phyloP scores from a whole-genome alignment of 2,329 filamentous ascomycete genomes.

The Alternaria angustiovoidea region DNA sequence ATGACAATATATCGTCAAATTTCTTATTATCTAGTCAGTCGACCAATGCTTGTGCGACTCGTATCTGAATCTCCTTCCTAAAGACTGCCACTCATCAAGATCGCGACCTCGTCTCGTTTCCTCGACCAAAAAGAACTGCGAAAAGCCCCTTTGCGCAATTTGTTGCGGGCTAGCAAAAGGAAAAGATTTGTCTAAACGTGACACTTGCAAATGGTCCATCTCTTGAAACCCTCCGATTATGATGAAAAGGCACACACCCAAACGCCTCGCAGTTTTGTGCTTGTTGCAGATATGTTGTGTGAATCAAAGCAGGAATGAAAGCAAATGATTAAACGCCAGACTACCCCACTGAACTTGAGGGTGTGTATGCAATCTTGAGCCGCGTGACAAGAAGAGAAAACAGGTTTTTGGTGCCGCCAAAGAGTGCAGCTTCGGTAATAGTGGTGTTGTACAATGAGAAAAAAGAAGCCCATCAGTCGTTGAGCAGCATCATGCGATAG shows the following conservation, averaged over 20 bases:
- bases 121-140: background rate
- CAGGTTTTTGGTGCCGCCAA: slow-evolving; percentile 16
- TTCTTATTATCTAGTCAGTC: background rate
- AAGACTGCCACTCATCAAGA: background rate
- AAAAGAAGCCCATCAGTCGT: slow-evolving; percentile 10
- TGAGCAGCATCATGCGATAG: slow-evolving; percentile 3
- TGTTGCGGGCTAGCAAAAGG: slow-evolving; percentile 1
- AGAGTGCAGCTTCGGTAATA: slow-evolving; percentile 15
- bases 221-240: background rate
- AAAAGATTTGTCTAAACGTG: background rate
- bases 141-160: slow-evolving; percentile 4
- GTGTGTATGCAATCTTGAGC: slow-evolving; percentile 4
- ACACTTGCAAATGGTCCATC: background rate
- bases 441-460: slow-evolving; percentile 29
- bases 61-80: background rate
- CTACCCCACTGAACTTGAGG: background rate
- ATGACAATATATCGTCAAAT: background rate
- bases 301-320: background rate
- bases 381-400: slow-evolving; percentile 6
- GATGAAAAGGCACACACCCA: slow-evolving; percentile 1
- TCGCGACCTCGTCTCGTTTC: background rate
- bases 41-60: background rate
- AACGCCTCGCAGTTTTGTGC: slow-evolving; percentile 21
- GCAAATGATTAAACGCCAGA: slow-evolving; percentile 6
- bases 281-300: background rate